These are phyloP conservation scores for Boletus reticuloceps DNA, from an alignment of 768 basidiomycete species.

Conservation along the genomic window DNA sequence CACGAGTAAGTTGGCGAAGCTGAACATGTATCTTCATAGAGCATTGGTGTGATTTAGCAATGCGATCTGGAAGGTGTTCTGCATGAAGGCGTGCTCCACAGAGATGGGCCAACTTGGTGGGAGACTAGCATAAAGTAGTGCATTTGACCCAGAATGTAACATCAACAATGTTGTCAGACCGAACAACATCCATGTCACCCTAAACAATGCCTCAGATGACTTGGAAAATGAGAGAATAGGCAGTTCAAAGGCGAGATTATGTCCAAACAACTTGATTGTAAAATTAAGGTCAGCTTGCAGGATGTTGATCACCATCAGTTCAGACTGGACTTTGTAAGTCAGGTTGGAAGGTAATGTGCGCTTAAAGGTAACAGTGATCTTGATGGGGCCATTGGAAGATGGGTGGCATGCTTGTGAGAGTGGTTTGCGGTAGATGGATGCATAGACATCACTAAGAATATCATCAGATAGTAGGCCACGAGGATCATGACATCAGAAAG, in stretches of 20 bases:
- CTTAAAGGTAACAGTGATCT: slow-evolving; percentile 66
- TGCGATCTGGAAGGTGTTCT: slow-evolving; percentile 91
- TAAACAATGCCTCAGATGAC: slow-evolving; percentile 82
- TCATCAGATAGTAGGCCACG: slow-evolving; percentile 71
- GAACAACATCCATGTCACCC: slow-evolving; percentile 81
- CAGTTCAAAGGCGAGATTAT: slow-evolving; percentile 88
- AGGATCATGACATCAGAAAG: slow-evolving; percentile 77
- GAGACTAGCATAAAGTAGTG: slow-evolving; percentile 76
- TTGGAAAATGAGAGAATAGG: slow-evolving; percentile 75
- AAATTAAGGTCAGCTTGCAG: slow-evolving; percentile 83
- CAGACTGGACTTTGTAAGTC: slow-evolving; percentile 86
- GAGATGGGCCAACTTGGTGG: slow-evolving; percentile 74
- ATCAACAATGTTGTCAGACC: slow-evolving; percentile 83
- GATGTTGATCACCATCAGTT: slow-evolving; percentile 82
- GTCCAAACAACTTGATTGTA: slow-evolving; percentile 79
- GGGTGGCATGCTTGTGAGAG: slow-evolving; percentile 67
- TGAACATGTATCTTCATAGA: slow-evolving; percentile 94
- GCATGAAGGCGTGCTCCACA: slow-evolving; percentile 94
- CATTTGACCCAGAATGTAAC: slow-evolving; percentile 80
- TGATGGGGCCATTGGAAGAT: slow-evolving; percentile 38
- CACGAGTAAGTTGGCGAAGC: slow-evolving; percentile 77
- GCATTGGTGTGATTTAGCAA: slow-evolving; percentile 65
- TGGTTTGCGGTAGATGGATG: slow-evolving; percentile 68
- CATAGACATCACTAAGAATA: slow-evolving; percentile 72
- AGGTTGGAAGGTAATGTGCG: slow-evolving; percentile 72